Conservation (phyloP, 805 yeast species). For the Yamadazyma kitorensis region DNA sequence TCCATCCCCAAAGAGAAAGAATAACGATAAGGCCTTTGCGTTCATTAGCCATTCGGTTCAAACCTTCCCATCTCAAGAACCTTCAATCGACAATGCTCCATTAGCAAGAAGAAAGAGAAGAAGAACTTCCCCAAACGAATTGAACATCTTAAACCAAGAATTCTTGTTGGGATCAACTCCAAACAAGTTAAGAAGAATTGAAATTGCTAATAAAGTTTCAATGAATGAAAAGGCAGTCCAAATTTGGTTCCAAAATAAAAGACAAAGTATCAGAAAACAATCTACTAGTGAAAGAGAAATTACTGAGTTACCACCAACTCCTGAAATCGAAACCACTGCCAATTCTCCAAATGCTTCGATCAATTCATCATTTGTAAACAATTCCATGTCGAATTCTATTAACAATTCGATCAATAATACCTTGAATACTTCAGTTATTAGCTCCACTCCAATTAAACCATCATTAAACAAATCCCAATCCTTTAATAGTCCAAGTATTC, state of each 20-base stretch:
- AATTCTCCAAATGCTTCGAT: constrained; percentile 8
- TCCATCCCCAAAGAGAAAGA: constrained; percentile 12
- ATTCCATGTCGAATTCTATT: constrained; percentile 5
- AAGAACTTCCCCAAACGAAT: constrained; percentile 87
- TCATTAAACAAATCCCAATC: constrained; percentile 20
- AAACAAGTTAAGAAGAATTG: constrained; percentile 67
- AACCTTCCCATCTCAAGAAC: constrained; percentile 80
- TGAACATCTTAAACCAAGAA: constrained; percentile 76
- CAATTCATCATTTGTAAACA: constrained; percentile 6
- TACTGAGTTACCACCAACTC: constrained; percentile 44
- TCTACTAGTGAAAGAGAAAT: constrained; percentile 35
- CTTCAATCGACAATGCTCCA: constrained; percentile 84
- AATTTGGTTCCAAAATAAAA: constrained; percentile 96
- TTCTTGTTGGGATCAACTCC: constrained; percentile 80
- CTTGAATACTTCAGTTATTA: constrained; percentile 14
- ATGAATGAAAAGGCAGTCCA: constrained; percentile 99
- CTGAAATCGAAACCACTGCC: constrained; percentile 16
- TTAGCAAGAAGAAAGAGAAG: constrained; percentile 92
- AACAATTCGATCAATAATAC: constrained; percentile 4
- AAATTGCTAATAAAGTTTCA: constrained; percentile 74
- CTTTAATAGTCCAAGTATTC: constrained; percentile 16
- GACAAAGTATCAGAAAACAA: constrained; percentile 73
- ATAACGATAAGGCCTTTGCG: constrained; percentile 52
- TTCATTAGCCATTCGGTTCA: constrained; percentile 92
- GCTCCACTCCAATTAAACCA: constrained; percentile 27